These are phyloP conservation scores for Termitomyces sp. DNA, from an alignment of 768 basidiomycete genomes.

Conservation along the genomic window DNA sequence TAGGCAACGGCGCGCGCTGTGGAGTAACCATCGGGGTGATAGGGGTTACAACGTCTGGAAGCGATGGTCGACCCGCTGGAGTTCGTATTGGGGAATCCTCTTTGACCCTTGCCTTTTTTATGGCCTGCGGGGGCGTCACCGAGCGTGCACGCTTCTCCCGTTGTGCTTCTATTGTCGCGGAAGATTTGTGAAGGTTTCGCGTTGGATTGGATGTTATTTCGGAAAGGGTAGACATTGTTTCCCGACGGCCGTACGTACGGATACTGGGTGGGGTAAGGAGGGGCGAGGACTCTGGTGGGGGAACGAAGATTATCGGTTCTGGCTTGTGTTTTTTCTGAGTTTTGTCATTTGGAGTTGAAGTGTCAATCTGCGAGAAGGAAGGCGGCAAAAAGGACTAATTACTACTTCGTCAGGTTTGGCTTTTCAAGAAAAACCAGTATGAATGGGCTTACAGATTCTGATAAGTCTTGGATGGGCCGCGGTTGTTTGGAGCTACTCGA, in stretches of 20 bases:
- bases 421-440: not conserved
- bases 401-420: not conserved
- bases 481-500: not conserved
- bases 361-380: conserved; percentile 46
- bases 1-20: conserved; percentile 25
- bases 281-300: conserved; percentile 19
- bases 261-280: conserved; percentile 19
- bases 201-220: conserved; percentile 11
- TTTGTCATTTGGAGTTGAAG: conserved; percentile 43
- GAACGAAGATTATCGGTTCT: conserved; percentile 28
- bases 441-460: conserved; percentile 19
- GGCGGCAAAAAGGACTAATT: conserved; percentile 42
- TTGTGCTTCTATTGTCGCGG: not conserved
- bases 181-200: not conserved
- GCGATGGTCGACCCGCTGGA: conserved; percentile 15
- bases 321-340: conserved; percentile 31
- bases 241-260: conserved; percentile 14
- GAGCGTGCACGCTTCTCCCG: conserved; percentile 12
- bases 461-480: conserved; percentile 17
- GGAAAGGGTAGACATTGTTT: conserved; percentile 5
- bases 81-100: conserved; percentile 2
- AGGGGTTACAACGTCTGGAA: conserved; percentile 12
- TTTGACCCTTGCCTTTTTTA: conserved; percentile 12
- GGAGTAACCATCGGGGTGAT: conserved; percentile 20
- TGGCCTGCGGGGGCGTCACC: conserved; percentile 8